phyloP scores from a whole-genome alignment of 768 basidiomycete genomes.

The Mycena galericulata region DNA sequence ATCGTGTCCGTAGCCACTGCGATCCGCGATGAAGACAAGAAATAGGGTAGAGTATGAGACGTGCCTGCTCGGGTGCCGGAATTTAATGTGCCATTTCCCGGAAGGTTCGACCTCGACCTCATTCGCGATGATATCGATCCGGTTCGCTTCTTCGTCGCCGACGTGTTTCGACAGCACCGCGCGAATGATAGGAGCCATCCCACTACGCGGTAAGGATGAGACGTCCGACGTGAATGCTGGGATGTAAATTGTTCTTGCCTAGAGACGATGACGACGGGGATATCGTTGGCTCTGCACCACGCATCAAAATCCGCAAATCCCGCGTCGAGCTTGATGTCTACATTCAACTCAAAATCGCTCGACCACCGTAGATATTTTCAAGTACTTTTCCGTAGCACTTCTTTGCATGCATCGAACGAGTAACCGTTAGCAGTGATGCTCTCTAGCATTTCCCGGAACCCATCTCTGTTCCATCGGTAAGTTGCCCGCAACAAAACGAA shows the following conservation, averaged over 20 bases:
- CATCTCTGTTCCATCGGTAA: constrained; percentile 69
- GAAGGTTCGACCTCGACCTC: constrained; percentile 76
- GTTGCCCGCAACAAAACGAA: background rate
- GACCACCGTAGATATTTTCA: constrained; percentile 12
- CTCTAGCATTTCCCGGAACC: constrained; percentile 87
- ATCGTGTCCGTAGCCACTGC: constrained; percentile 92
- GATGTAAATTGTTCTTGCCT: constrained; percentile 60
- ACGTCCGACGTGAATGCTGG: background rate
- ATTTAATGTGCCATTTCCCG: constrained; percentile 85
- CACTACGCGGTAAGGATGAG: constrained; percentile 56
- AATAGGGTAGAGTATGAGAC: constrained; percentile 1
- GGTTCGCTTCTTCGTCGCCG: constrained; percentile 74
- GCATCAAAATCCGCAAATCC: constrained; percentile 91
- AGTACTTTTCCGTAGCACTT: constrained; percentile 78
- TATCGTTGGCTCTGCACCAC: constrained; percentile 83
- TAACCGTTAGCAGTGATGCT: constrained; percentile 82
- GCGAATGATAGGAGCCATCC: constrained; percentile 94
- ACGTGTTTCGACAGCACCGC: constrained; percentile 87
- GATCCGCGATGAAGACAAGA: constrained; percentile 3
- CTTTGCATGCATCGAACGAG: constrained; percentile 88
- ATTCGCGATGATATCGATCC: constrained; percentile 96
- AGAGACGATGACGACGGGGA: constrained; percentile 95
- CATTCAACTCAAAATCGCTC: constrained; percentile 21
- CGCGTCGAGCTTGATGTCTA: constrained; percentile 87
- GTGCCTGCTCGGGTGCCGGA: constrained; percentile 89